phyloP scores from a whole-genome alignment of 129 eudicot genomes.

The Escallonia herrerae region DNA sequence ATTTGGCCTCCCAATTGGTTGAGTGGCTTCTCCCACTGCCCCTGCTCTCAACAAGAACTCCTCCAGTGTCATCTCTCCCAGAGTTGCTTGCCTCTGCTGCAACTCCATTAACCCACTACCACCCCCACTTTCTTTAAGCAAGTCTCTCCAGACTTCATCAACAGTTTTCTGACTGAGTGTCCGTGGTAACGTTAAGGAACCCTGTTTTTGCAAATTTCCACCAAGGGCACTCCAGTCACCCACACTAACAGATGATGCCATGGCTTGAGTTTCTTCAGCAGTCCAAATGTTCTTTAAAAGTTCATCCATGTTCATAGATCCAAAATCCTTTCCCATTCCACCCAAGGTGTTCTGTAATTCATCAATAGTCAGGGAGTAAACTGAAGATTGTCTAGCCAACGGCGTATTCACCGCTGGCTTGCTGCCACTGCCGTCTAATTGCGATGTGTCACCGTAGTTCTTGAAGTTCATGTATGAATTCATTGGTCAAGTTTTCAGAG shows the following conservation, averaged over 20 bases:
- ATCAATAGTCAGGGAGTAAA: slow-evolving; percentile 73
- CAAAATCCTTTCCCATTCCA: slow-evolving; percentile 73
- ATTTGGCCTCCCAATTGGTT: slow-evolving; percentile 14
- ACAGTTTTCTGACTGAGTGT: slow-evolving; percentile 88
- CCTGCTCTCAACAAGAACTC: slow-evolving; percentile 80
- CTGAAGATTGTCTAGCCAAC: slow-evolving; percentile 58
- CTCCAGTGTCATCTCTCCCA: slow-evolving; percentile 85
- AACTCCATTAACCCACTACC: slow-evolving; percentile 30
- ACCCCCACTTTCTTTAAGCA: slow-evolving; percentile 31
- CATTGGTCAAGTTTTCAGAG: slow-evolving; percentile 28
- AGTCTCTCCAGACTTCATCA: slow-evolving; percentile 84
- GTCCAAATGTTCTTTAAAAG: slow-evolving; percentile 75
- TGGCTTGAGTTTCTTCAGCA: slow-evolving; percentile 71
- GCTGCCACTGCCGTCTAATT: slow-evolving; percentile 33
- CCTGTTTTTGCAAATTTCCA: slow-evolving; percentile 62
- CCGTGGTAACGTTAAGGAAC: slow-evolving; percentile 78
- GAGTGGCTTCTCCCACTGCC: slow-evolving; percentile 55
- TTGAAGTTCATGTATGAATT: slow-evolving; percentile 67
- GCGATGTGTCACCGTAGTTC: slow-evolving; percentile 45
- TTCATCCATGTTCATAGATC: slow-evolving; percentile 95
- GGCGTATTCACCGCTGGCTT: slow-evolving; percentile 40
- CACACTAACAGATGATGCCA: slow-evolving; percentile 33
- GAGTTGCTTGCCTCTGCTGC: slow-evolving; percentile 52
- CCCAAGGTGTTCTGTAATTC: slow-evolving; percentile 72
- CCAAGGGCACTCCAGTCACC: slow-evolving; percentile 21